Base-by-base conservation (phyloP, 73 alveolate species). In the Paraurostyla sp. region DNA sequence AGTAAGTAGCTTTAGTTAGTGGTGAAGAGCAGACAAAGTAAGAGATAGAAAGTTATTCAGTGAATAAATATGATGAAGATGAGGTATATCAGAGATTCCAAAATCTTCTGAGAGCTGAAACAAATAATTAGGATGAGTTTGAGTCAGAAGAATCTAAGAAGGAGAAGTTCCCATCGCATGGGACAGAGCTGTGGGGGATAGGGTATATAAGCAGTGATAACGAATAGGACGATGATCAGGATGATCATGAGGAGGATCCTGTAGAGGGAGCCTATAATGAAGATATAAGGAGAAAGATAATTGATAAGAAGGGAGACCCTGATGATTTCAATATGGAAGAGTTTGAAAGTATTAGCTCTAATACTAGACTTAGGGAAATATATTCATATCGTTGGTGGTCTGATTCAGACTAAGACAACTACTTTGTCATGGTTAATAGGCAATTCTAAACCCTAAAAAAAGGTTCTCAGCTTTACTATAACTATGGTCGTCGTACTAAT, bases 381-480 rank as follows among this genome's bases (percentile, higher is more conserved):
- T 81, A 81, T 42, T 35, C 87, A 0, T 85, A 38, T 35, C 30
- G 87, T 0, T 85, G 92, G 92, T 85, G 80, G 82, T 50, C 43
- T 2, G 80, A 68, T 29, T 49, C 46, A 2, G 87, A 69, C 43
- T 33, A 32, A 3, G 87, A 85, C 50, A 68, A 20, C 52, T 85
- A 85, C 48, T 69, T 85, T 43, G 86, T 65, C 18, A 25, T 85
- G 43, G 16, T 56, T 41, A 81, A 68, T n/a, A 65, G 35, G 32
- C 29, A 29, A 20, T 22, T 6, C 13, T 25, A 68, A 57, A 48
- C 73, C 16, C 7, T 85, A 1, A 71, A 69, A 27, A 41, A 3
- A 6, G 92, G 92, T 1, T 87, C 65, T 0, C 71, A 85, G 35
- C 23, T 69, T 42, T 85, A 32, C 75, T 68, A 68, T 36, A 43